A percentile compares a stretch with the other conserved stretches of the same genome.
Conservation (phyloP, 2,329 filamentous ascomycete species). For the Penicillium sp. region DNA sequence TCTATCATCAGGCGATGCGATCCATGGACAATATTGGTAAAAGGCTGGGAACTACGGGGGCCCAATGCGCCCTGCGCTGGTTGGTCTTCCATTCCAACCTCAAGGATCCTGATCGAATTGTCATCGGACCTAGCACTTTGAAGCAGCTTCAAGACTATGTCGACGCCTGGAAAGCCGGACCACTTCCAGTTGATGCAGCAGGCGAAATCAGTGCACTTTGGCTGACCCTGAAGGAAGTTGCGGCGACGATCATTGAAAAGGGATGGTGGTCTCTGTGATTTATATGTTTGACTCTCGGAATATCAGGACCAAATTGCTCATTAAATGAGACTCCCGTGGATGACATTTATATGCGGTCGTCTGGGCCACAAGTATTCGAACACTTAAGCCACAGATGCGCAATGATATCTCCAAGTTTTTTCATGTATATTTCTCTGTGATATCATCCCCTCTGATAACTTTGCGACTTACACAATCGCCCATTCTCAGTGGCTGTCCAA, state of each 20-base stretch:
- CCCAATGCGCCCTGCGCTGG: conserved; percentile 2
- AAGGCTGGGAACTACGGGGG: not conserved
- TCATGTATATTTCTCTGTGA: not conserved
- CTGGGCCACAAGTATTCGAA: not conserved
- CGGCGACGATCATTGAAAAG: not conserved
- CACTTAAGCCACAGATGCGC: not conserved
- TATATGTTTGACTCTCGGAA: not conserved
- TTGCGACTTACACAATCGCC: not conserved
- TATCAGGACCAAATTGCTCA: not conserved
- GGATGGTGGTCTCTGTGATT: conserved; percentile 6
- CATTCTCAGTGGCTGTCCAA: not conserved
- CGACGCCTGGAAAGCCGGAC: not conserved
- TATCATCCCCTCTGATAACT: not conserved
- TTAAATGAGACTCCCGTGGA: not conserved
- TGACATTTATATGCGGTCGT: not conserved
- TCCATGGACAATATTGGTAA: not conserved
- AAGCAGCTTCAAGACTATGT: conserved; percentile 2
- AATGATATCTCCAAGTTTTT: not conserved
- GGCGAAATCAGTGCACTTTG: not conserved
- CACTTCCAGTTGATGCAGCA: not conserved
- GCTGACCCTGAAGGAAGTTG: not conserved
- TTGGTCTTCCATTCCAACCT: conserved; percentile 2
- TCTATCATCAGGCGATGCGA: conserved; percentile 1
- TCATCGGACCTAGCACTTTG: conserved; percentile 1
- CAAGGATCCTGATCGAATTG: not conserved